Evolutionary conservation across 1,139 yeast species (phyloP).

Genomic region (Geotrichum australiense): DNA sequence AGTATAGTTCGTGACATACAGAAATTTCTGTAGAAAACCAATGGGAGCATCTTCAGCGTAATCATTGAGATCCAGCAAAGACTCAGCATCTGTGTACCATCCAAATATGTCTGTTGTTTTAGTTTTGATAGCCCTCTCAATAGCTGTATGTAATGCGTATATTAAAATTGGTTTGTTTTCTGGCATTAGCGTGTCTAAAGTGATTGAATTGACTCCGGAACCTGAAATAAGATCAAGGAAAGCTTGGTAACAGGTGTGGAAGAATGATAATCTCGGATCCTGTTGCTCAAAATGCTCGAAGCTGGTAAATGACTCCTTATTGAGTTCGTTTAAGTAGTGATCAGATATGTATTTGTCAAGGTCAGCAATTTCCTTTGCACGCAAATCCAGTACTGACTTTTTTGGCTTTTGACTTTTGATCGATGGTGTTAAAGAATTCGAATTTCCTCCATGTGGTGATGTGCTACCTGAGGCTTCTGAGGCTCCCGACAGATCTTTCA

Average conservation of each 20-base stretch:
- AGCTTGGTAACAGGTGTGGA: too few relatives aligned
- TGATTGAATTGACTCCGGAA: too few relatives aligned
- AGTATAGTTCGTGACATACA: background rate
- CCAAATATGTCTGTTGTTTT: background rate
- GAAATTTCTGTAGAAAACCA: constrained; percentile 8
- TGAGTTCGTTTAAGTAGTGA: background rate
- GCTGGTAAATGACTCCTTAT: constrained; percentile 1
- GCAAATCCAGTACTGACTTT: too few relatives aligned
- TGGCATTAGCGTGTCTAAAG: background rate
- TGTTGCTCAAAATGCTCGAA: background rate
- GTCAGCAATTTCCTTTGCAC: background rate
- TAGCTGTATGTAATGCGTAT: constrained; percentile 6
- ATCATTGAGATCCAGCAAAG: constrained; percentile 5
- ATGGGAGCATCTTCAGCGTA: background rate
- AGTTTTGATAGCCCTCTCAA: background rate
- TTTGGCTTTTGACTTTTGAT: too few relatives aligned
- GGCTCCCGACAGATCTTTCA: too few relatives aligned
- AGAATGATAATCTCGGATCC: too few relatives aligned
- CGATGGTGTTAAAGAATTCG: too few relatives aligned
- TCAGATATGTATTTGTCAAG: background rate
- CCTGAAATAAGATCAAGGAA: too few relatives aligned
- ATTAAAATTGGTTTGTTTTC: constrained; percentile 6
- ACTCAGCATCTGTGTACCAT: constrained; percentile 3
- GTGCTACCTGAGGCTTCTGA: too few relatives aligned
- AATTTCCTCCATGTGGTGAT: too few relatives aligned